Evolutionary conservation across 2,329 filamentous ascomycete genomes (phyloP).

Genomic region (Diaporthe sp.): DNA sequence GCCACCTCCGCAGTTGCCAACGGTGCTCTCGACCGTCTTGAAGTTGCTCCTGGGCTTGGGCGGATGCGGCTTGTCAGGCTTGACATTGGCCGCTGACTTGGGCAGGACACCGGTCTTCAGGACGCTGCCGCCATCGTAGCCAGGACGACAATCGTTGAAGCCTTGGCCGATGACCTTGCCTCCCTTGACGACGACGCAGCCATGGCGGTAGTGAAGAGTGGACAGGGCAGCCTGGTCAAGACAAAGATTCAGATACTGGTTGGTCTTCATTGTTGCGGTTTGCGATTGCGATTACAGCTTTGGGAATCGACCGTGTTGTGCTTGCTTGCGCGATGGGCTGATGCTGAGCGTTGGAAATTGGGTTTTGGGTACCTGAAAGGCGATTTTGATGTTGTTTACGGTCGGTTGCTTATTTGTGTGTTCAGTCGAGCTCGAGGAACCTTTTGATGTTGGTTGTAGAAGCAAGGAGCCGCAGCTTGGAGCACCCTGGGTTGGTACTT

Average conservation of each 20-base stretch:
- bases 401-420: neutral
- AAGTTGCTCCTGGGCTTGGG: constrained; percentile 49
- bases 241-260: constrained; percentile 60
- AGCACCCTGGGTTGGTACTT: neutral
- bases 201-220: constrained; percentile 60
- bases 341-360: neutral
- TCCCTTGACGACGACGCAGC: constrained; percentile 57
- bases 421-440: neutral
- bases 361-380: neutral
- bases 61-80: constrained; percentile 40
- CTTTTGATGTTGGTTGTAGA: constrained; percentile 18
- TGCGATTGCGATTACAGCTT: constrained; percentile 1
- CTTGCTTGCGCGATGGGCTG: neutral
- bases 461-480: neutral
- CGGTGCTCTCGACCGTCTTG: constrained; percentile 49
- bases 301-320: neutral
- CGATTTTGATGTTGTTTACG: neutral
- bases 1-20: constrained; percentile 41
- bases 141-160: constrained; percentile 60
- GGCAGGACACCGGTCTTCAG: constrained; percentile 57
- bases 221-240: constrained; percentile 61
- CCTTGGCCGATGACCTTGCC: constrained; percentile 64
- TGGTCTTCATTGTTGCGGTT: constrained; percentile 39
- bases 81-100: constrained; percentile 47
- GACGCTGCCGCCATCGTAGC: constrained; percentile 57